phyloP scores from a whole-genome alignment of 805 yeast species.

The Wickerhamomyces chaumierensis region DNA sequence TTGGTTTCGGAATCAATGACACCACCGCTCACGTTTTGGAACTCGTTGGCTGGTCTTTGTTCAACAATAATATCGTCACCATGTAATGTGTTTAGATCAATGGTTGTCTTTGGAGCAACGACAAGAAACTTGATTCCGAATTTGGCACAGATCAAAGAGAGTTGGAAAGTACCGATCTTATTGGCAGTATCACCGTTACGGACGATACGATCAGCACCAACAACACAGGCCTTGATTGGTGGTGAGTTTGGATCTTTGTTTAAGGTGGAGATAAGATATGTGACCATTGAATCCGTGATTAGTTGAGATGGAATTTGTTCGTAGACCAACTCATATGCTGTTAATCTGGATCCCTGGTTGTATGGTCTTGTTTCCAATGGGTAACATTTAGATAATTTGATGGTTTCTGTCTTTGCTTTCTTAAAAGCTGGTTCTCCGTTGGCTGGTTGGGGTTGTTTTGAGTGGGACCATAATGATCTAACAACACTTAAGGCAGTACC shows the following conservation, averaged over 20 bases:
- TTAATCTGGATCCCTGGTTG: constrained; percentile 89
- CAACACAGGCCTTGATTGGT: constrained; percentile 82
- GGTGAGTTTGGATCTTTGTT: constrained; percentile 11
- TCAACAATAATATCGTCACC: constrained; percentile 81
- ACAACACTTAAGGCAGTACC: constrained; percentile 95
- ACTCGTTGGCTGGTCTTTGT: constrained; percentile 73
- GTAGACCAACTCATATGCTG: constrained; percentile 81
- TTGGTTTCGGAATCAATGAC: constrained; percentile 25
- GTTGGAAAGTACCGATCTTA: constrained; percentile 89
- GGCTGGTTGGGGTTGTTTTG: constrained; percentile 16
- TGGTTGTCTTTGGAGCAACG: constrained; percentile 91
- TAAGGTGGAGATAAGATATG: constrained; percentile 50
- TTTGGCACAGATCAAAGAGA: constrained; percentile 60
- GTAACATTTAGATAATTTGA: constrained; percentile 58
- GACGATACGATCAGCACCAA: constrained; percentile 85
- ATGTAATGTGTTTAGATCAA: constrained; percentile 52
- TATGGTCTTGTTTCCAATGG: constrained; percentile 95
- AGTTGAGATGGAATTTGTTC: constrained; percentile 83
- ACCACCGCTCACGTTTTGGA: constrained; percentile 68
- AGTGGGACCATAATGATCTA: constrained; percentile 49
- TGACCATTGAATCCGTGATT: constrained; percentile 86
- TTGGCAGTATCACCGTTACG: constrained; percentile 93
- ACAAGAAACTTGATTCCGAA: constrained; percentile 73
- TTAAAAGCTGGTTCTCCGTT: constrained; percentile 17
- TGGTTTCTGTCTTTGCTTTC: constrained; percentile 20